Percentiles rank a stretch among this genome's conserved stretches.
phyloP scores from a whole-genome alignment of 2,329 filamentous ascomycete species.

The Aspergillus aculeatinus region DNA sequence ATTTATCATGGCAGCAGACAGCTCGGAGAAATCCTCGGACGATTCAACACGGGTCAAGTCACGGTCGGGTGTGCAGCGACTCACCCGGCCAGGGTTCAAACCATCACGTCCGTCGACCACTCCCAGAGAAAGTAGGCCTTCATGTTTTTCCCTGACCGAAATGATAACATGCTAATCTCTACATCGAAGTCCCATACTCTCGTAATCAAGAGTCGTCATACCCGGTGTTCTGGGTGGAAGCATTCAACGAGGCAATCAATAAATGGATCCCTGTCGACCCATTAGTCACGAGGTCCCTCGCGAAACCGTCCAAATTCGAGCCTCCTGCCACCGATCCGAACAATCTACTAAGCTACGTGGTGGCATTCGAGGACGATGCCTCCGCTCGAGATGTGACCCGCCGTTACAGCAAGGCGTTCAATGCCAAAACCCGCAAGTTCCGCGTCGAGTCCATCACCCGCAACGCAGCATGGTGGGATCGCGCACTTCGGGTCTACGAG shows the following conservation, averaged over 20 bases:
- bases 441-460: conserved; percentile 69
- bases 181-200: conserved; percentile 36
- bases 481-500: conserved; percentile 43
- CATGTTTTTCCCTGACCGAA: neutral
- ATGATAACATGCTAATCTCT: conserved; percentile 7
- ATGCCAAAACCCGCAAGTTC: conserved; percentile 79
- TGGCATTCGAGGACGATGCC: conserved; percentile 80
- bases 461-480: conserved; percentile 58
- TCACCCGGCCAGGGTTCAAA: conserved; percentile 40
- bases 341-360: conserved; percentile 77
- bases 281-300: conserved; percentile 75
- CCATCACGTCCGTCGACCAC: conserved; percentile 21
- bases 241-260: conserved; percentile 79
- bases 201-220: conserved; percentile 68
- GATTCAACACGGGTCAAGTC: conserved; percentile 20
- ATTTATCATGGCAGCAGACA: conserved; percentile 40
- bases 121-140: conserved; percentile 20
- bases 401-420: conserved; percentile 83
- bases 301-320: conserved; percentile 73
- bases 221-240: conserved; percentile 93
- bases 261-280: conserved; percentile 91
- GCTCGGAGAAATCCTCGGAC: conserved; percentile 31
- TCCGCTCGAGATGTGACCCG: conserved; percentile 80
- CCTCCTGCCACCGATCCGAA: conserved; percentile 74
- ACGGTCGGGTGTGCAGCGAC: conserved; percentile 27